Conservation (phyloP, 306 rosid genomes). For the Amphicarpaea edgeworthii region DNA sequence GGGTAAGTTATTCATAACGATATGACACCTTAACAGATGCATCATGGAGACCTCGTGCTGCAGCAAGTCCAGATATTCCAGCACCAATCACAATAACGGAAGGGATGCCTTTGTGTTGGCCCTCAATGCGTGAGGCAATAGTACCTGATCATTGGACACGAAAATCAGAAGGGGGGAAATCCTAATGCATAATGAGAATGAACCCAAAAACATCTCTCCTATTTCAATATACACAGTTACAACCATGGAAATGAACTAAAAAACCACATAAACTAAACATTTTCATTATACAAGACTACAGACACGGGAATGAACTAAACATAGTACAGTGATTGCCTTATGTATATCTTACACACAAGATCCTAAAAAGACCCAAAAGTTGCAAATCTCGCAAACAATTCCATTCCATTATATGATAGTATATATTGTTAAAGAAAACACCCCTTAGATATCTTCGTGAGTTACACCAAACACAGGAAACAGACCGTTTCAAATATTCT, state of each 20-base stretch:
- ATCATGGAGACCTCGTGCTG: slow-evolving; percentile 77
- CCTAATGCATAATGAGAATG: neutral
- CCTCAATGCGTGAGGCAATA: slow-evolving; percentile 50
- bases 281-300: neutral
- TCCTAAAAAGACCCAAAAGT: slow-evolving; percentile 1
- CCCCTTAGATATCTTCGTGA: neutral
- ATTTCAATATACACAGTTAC: neutral
- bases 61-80: slow-evolving; percentile 90
- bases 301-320: neutral
- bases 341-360: neutral
- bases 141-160: slow-evolving; percentile 50
- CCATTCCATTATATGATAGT: neutral
- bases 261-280: neutral
- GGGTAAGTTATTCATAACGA: slow-evolving; percentile 11
- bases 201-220: neutral
- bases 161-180: slow-evolving; percentile 38
- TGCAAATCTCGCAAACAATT: neutral
- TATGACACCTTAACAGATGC: slow-evolving; percentile 74
- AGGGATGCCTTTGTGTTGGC: slow-evolving; percentile 51
- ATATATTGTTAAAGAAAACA: neutral
- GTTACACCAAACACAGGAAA: neutral
- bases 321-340: neutral
- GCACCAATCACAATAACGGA: slow-evolving; percentile 89
- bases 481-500: neutral
- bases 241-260: neutral